Base-by-base conservation (phyloP, 805 yeast species). In the Torulaspora delbrueckii region DNA sequence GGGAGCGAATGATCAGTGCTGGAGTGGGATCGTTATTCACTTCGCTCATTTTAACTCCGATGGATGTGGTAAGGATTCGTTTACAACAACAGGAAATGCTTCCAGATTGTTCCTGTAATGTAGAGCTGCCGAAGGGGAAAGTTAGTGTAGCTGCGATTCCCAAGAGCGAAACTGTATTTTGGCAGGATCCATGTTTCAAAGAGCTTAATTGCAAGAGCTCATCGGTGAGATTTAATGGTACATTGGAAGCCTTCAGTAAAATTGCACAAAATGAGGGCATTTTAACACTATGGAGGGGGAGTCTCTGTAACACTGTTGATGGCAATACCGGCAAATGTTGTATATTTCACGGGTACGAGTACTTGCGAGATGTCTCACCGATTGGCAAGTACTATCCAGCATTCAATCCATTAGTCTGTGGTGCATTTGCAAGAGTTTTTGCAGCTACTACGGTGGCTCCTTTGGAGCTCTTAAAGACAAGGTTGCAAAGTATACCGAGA, bases 311-410 rank as follows among this genome's bases (percentile, higher is more conserved):
- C 95, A 0, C 67, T 93, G 14, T 47, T 84, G 10, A 93, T 93
- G 95, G 87, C 96, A 0, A 75, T 90, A 1, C 99, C 99, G 1
- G 77, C 96, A 0, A 93, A 91, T 56, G 85, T 93, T 49, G 90
- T 93, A 5, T 93, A 93, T 64, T 93, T 88, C 68, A 85, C 95
- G 96, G 97, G 0, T 93, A 93, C 63, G 99, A 93, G 56, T 78
- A 83, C 49, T 69, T 91, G 38, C 70, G 96, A 54, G 96, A 87
- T 57, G 66, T 72, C n/a, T 81, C 91, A 0, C 82, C 88, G 0
- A 56, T 85, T 18, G 56, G 60, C 6, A 50, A 66, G 1, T 59
- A 23, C 3, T 52, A 52, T 52, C 57, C 66, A 59, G 56, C 70
- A 0, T 25, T 79, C 16, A 88, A 86, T 53, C 96, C 99, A 1